Evolutionary conservation across 139 green algal species (phyloP).

Genomic region (Zygnema cylindricum): DNA sequence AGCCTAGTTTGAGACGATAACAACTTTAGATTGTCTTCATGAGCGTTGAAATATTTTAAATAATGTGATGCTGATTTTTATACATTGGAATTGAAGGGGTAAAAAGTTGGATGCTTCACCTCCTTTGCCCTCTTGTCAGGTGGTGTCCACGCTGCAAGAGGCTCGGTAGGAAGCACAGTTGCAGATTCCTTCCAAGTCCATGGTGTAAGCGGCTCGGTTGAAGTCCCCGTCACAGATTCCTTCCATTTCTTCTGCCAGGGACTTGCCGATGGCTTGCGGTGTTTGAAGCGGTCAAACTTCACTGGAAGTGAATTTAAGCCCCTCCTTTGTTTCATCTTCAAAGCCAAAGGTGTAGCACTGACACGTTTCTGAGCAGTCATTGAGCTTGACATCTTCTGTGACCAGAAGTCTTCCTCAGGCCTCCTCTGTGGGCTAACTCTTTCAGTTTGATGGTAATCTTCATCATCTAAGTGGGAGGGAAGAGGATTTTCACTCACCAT

Average conservation of each 20-base stretch:
- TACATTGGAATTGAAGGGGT: too few species aligned
- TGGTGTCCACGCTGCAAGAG: neutral
- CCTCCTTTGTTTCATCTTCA: neutral
- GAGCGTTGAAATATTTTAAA: neutral
- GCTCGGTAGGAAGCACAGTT: neutral
- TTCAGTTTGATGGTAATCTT: neutral
- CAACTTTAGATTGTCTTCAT: neutral
- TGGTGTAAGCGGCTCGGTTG: neutral
- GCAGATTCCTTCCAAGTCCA: neutral
- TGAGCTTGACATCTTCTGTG: neutral
- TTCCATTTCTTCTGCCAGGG: neutral
- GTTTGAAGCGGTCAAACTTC: neutral
- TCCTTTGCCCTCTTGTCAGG: neutral
- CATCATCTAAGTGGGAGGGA: neutral
- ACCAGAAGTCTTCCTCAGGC: neutral
- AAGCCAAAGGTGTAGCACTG: neutral
- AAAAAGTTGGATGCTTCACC: too few species aligned
- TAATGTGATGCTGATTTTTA: neutral
- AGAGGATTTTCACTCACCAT: neutral
- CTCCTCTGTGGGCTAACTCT: neutral
- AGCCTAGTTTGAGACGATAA: neutral
- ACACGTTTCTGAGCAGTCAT: neutral
- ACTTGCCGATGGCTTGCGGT: neutral
- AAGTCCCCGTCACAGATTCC: neutral
- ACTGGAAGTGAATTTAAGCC: neutral